Conservation (phyloP, 2,329 filamentous ascomycete genomes). For the Fusarium liriodendri region DNA sequence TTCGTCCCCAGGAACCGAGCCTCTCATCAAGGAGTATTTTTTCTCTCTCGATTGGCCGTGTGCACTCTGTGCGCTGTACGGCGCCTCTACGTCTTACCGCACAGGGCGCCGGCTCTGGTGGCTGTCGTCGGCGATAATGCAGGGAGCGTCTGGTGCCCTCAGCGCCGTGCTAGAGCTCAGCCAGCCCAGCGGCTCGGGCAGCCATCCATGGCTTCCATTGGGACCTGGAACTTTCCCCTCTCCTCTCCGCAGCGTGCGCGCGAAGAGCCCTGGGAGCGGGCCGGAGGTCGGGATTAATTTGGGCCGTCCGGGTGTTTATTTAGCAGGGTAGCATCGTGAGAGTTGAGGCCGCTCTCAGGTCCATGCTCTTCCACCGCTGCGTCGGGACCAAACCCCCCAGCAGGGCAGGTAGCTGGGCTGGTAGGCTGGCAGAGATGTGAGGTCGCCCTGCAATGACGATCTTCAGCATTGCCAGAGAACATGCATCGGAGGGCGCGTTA, state of each 20-base stretch:
- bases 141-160: conserved; percentile 29
- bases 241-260: not conserved
- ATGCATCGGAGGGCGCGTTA: conserved; percentile 10
- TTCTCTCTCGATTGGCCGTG: not conserved
- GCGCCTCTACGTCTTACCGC: conserved; percentile 1
- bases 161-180: conserved; percentile 12
- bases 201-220: conserved; percentile 1
- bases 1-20: not conserved
- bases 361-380: conserved; percentile 38
- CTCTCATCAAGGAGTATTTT: not conserved
- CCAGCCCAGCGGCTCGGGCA: conserved; percentile 12
- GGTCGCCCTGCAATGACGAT: conserved; percentile 26
- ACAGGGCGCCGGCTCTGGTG: not conserved
- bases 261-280: conserved; percentile 26
- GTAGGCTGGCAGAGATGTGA: not conserved
- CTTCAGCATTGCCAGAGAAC: conserved; percentile 14
- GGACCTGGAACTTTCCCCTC: conserved; percentile 1
- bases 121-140: conserved; percentile 1
- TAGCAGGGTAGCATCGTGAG: not conserved
- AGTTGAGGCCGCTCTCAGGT: conserved; percentile 25
- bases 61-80: conserved; percentile 15
- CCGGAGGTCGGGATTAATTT: conserved; percentile 21
- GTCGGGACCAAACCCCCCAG: conserved; percentile 30
- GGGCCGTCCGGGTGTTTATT: conserved; percentile 13
- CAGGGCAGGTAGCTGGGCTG: not conserved